A percentile compares a stretch with the other conserved stretches of the same genome.
Evolutionary conservation across 768 basidiomycete species (phyloP).

Genomic region (Pholiota molesta): DNA sequence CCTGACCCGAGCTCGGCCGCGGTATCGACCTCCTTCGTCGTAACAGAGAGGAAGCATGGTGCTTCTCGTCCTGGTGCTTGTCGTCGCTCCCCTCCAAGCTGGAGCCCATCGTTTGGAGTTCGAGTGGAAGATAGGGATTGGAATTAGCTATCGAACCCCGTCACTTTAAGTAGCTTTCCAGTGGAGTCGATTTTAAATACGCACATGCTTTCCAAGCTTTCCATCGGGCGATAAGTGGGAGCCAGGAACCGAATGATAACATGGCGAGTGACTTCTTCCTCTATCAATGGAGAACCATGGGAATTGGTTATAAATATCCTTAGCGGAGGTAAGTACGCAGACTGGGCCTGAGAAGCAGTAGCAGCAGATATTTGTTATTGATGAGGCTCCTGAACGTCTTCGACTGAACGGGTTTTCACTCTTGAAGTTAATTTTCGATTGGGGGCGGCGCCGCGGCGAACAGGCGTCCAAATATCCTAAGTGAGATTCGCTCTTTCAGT

Average conservation of each 20-base stretch:
- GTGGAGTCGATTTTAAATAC: slow-evolving; percentile 19
- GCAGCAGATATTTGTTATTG: neutral
- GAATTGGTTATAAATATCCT: neutral
- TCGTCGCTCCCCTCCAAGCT: slow-evolving; percentile 45
- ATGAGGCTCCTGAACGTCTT: neutral
- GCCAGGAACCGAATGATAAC: slow-evolving; percentile 12
- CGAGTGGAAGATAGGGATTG: slow-evolving; percentile 37
- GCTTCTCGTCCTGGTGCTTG: slow-evolving; percentile 29
- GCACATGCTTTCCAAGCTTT: slow-evolving; percentile 20
- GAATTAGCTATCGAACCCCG: slow-evolving; percentile 19
- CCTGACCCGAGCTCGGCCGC: slow-evolving; percentile 61
- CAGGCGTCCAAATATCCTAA: too few species aligned
- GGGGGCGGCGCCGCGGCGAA: too few species aligned
- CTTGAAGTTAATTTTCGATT: neutral
- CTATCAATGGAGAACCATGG: neutral
- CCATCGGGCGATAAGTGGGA: slow-evolving; percentile 23
- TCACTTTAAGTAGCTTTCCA: slow-evolving; percentile 13
- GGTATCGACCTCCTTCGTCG: slow-evolving; percentile 58
- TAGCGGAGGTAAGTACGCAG: neutral
- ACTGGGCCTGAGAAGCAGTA: slow-evolving; percentile 3
- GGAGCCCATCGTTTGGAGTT: slow-evolving; percentile 42
- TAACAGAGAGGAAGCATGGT: slow-evolving; percentile 39
- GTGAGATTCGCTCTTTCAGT: too few species aligned
- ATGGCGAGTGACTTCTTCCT: slow-evolving; percentile 1
- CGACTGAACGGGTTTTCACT: neutral